Evolutionary conservation across 352 stramenopile genomes (phyloP).

Genomic region (Saprolegnia diclina): DNA sequence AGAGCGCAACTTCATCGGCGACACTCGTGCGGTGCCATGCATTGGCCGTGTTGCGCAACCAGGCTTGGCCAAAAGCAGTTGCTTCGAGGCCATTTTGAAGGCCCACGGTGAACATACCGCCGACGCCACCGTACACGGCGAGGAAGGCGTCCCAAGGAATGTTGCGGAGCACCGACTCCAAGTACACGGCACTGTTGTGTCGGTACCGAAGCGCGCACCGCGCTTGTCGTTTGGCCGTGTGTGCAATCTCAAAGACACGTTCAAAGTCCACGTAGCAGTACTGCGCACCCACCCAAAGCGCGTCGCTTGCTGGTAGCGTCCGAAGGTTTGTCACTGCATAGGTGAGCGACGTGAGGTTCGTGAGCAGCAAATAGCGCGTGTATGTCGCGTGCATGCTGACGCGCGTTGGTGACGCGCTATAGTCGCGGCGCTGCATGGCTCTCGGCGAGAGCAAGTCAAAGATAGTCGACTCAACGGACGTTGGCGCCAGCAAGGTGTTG

Average conservation of each 20-base stretch:
- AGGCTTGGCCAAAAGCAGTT: neutral
- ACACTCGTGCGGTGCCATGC: neutral
- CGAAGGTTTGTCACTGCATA: neutral
- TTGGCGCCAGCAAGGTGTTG: neutral
- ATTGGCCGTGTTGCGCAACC: neutral
- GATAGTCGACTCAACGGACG: neutral
- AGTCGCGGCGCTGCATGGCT: neutral
- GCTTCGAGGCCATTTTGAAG: neutral
- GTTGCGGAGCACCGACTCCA: conserved; percentile 16
- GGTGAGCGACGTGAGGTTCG: neutral
- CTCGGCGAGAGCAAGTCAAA: neutral
- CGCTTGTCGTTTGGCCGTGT: neutral
- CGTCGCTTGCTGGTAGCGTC: neutral
- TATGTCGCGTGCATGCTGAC: neutral
- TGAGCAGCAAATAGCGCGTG: neutral
- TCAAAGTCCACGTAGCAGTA: conserved; percentile 20
- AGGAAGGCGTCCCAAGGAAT: neutral
- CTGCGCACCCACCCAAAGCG: neutral
- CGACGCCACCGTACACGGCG: neutral
- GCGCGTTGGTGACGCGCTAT: neutral
- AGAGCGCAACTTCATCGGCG: neutral
- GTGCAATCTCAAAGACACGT: neutral
- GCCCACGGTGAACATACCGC: neutral
- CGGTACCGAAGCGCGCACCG: neutral
- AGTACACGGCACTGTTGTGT: conserved; percentile 1